Evolutionary conservation across 2,329 filamentous ascomycete species (phyloP).

Genomic region (Xylariaceae sp.): DNA sequence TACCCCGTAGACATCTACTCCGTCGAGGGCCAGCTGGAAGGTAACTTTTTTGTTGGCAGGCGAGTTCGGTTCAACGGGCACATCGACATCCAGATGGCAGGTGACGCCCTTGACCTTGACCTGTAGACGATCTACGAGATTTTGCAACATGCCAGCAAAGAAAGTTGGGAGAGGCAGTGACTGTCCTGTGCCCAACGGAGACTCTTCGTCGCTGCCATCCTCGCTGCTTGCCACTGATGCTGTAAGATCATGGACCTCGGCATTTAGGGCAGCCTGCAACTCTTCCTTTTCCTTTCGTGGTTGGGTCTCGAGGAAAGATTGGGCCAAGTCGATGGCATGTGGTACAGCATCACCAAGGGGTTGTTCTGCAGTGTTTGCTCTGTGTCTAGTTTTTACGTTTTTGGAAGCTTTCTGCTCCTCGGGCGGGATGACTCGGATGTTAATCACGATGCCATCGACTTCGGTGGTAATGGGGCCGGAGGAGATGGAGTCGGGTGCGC

Average conservation of each 20-base stretch:
- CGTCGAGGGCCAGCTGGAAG: slow-evolving; percentile 61
- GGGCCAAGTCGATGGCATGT: slow-evolving; percentile 67
- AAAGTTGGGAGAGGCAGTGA: slow-evolving; percentile 66
- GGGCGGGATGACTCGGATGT: slow-evolving; percentile 51
- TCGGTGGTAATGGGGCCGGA: slow-evolving; percentile 79
- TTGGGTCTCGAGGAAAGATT: slow-evolving; percentile 73
- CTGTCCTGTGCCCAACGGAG: slow-evolving; percentile 64
- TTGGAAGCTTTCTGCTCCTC: slow-evolving; percentile 32
- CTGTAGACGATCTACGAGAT: slow-evolving; percentile 67
- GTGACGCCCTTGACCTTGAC: slow-evolving; percentile 62
- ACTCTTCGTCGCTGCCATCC: slow-evolving; percentile 59
- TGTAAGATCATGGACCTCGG: slow-evolving; percentile 58
- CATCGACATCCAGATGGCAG: slow-evolving; percentile 61
- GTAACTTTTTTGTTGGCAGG: slow-evolving; percentile 53
- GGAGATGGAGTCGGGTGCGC: slow-evolving; percentile 83
- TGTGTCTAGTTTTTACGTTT: slow-evolving; percentile 22
- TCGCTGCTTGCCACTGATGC: slow-evolving; percentile 59
- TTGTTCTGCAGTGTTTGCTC: slow-evolving; percentile 21
- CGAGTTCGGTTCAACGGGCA: slow-evolving; percentile 47
- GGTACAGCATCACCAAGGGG: slow-evolving; percentile 48
- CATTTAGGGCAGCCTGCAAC: slow-evolving; percentile 64
- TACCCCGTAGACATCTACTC: slow-evolving; percentile 64
- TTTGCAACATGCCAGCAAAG: slow-evolving; percentile 67
- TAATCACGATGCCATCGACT: slow-evolving; percentile 74
- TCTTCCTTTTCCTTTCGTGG: slow-evolving; percentile 61